Evolutionary conservation across 176 grass and related monocot species (phyloP).

Genomic region (Lolium multiflorum): DNA sequence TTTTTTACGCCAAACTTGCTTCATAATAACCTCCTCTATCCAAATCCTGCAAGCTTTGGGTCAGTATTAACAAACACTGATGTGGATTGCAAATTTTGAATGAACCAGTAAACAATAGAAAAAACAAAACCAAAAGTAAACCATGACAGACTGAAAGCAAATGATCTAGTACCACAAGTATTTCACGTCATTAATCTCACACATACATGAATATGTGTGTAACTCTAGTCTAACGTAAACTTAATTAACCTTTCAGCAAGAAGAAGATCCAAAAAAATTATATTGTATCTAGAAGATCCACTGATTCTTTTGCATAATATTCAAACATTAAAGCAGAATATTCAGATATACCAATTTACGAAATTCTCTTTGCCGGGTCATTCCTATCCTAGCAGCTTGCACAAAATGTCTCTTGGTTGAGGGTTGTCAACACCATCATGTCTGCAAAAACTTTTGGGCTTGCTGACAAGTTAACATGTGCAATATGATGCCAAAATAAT

Average conservation of each 20-base stretch:
- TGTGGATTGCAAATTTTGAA: too few relatives aligned
- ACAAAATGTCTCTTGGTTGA: conserved; percentile 56
- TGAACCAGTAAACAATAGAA: too few relatives aligned
- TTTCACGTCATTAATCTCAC: too few relatives aligned
- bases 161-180: too few relatives aligned
- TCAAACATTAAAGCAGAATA: conserved; percentile 4
- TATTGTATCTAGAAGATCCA: neutral
- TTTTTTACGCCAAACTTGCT: too few relatives aligned
- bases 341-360: conserved; percentile 70
- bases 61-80: too few relatives aligned
- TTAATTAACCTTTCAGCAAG: neutral
- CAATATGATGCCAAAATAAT: conserved; percentile 1
- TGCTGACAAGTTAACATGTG: neutral
- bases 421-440: conserved; percentile 63
- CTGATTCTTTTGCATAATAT: conserved; percentile 15
- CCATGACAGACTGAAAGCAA: too few relatives aligned
- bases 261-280: neutral
- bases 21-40: too few relatives aligned
- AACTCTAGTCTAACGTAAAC: too few relatives aligned
- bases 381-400: conserved; percentile 85
- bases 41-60: too few relatives aligned
- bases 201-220: too few relatives aligned
- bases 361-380: conserved; percentile 78
- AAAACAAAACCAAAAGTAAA: too few relatives aligned
- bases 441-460: conserved; percentile 48